Base-by-base conservation (phyloP, 1,139 yeast species). In the Blastobotrys buckinghamii region DNA sequence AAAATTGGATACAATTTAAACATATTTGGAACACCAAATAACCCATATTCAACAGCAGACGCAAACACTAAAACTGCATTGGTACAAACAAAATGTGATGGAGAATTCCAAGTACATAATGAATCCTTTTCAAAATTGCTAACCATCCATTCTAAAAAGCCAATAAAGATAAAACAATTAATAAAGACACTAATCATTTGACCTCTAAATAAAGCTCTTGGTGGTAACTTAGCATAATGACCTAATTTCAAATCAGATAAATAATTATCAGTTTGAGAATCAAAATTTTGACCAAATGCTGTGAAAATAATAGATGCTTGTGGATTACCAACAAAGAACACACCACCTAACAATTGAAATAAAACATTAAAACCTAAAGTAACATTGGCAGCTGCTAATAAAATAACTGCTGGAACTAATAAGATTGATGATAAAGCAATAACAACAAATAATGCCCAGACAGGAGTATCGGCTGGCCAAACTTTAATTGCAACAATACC, bases 311-410 rank as follows among this genome's bases (percentile, higher is more conserved):
- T 79, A 54, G 79, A 65, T 2, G 85, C 84, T 49, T 71, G 65
- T 38, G 82, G 83, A 53, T 81, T 79, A 50, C 83, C 83, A 35
- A 82, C 84, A 44, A 79, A 57, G 8, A 82, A 80, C 56, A 79
- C 79, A 32, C 87, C 85, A 19, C 82, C 38, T 50, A 81, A 73
- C 55, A 81, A 67, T 61, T 81, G 84, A 42, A 78, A 79, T 54
- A 81, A 64, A 4, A 81, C 80, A 53, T 79, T 79, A 52, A 80
- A 69, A 30, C 81, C 81, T 52, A 80, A 69, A 22, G 69, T 63
- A 51, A 70, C 67, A 42, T 82, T 82, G 2, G 85, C 78, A 72
- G 73, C 20, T 80, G 73, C 59, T 64, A 73, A 54, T 72, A 69
- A 34, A 69, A 71, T 37, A 68, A 69, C 53, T 70, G 67, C 50